A percentile compares a stretch with the other conserved stretches of the same genome.
Evolutionary conservation across 257 asterid genomes (phyloP).

Genomic region (Gentiana dahurica): DNA sequence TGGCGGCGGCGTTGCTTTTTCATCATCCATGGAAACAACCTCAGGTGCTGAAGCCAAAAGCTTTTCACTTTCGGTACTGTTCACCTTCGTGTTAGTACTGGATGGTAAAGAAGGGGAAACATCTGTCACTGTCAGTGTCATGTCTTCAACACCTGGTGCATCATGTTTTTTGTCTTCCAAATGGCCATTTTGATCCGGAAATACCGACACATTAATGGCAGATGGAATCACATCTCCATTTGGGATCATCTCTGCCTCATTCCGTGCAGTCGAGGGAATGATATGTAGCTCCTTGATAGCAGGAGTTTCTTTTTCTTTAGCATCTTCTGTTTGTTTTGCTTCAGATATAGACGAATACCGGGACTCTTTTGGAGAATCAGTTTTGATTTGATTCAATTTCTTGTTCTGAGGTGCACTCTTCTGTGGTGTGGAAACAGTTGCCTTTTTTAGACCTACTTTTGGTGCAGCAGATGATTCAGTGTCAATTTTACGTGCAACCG

Average conservation of each 20-base stretch:
- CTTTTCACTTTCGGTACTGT: constrained; percentile 18
- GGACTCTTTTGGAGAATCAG: constrained; percentile 17
- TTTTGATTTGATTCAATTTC: constrained; percentile 18
- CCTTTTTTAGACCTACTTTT: constrained; percentile 27
- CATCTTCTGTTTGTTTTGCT: constrained; percentile 10
- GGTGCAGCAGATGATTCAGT: constrained; percentile 24
- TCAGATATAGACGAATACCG: constrained; percentile 16
- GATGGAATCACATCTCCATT: constrained; percentile 2
- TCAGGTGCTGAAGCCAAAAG: constrained; percentile 23
- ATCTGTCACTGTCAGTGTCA: constrained; percentile 7
- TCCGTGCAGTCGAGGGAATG: constrained; percentile 33
- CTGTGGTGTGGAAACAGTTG: constrained; percentile 11
- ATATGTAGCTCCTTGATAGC: constrained; percentile 30
- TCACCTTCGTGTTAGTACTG: constrained; percentile 12
- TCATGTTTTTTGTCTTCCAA: constrained; percentile 3
- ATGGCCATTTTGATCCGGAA: constrained; percentile 13
- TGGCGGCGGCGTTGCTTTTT: constrained; percentile 44
- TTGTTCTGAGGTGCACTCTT: constrained; percentile 20
- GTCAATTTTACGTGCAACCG: constrained; percentile 47
- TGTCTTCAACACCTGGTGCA: constrained; percentile 7
- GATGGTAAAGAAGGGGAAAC: constrained; percentile 12
- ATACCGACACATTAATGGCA: constrained; percentile 10
- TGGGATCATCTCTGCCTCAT: constrained; percentile 15
- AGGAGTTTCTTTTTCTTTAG: constrained; percentile 13
- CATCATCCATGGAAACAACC: constrained; percentile 11